Evolutionary conservation across 2,329 filamentous ascomycete species (phyloP).

Genomic region (Ceratocystis smalleyi): DNA sequence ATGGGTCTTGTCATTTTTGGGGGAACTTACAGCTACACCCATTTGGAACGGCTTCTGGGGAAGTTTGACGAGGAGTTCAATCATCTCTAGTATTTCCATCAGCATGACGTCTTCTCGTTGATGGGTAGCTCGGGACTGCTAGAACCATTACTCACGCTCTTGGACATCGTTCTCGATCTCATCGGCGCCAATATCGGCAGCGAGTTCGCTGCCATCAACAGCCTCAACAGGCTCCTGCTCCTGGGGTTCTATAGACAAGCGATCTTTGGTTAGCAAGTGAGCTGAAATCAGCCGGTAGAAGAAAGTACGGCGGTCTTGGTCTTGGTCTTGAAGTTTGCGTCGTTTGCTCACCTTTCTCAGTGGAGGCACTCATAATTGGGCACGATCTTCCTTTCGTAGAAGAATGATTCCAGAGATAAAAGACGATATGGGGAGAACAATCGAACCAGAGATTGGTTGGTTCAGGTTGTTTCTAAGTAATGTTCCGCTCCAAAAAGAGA

Average conservation of each 20-base stretch:
- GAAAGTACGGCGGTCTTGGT: too few species aligned
- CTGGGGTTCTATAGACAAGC: conserved; percentile 1
- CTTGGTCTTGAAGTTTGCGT: too few species aligned
- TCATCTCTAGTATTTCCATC: conserved; percentile 7
- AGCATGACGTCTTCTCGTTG: not conserved
- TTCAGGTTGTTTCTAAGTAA: conserved; percentile 5
- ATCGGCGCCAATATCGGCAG: conserved; percentile 1
- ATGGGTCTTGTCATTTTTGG: not conserved
- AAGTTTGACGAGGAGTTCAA: conserved; percentile 15
- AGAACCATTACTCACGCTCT: conserved; percentile 3
- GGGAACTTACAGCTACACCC: conserved; percentile 11
- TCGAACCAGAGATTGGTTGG: not conserved
- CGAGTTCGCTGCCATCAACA: not conserved
- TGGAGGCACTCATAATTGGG: conserved; percentile 11
- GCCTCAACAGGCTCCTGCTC: conserved; percentile 13
- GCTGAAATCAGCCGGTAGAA: too few species aligned
- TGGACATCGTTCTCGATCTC: conserved; percentile 7
- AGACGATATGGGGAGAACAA: not conserved
- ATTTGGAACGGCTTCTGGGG: conserved; percentile 13
- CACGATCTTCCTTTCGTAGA: conserved; percentile 1
- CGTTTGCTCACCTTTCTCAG: conserved; percentile 10
- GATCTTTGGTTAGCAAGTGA: conserved; percentile 7
- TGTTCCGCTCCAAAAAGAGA: not conserved
- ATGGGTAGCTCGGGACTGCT: not conserved
- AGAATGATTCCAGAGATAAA: conserved; percentile 2